Conservation (phyloP, 1,284 basidiomycete genomes). For the Malassezia yamatoensis region DNA sequence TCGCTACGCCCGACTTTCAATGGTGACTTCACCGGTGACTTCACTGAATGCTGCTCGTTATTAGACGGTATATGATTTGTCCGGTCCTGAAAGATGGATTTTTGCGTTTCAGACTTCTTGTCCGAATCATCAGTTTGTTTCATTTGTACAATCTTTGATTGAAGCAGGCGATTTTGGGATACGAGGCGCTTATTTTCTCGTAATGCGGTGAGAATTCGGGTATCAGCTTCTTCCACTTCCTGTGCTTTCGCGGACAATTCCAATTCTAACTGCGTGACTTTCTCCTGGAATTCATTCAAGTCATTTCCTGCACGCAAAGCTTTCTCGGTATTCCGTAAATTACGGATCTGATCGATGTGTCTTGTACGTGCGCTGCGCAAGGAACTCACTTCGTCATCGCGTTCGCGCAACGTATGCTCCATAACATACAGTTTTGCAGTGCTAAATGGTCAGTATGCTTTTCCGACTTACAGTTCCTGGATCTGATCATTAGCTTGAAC, state of each 20-base stretch:
- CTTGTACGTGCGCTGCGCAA: constrained; percentile 1
- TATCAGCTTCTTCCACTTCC: constrained; percentile 37
- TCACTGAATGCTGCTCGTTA: no score
- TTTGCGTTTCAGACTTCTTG: no score
- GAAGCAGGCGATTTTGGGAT: constrained; percentile 2
- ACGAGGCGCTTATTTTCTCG: constrained; percentile 28
- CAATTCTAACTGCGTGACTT: constrained; percentile 26
- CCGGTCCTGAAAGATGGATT: background rate
- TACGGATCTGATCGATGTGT: constrained; percentile 9
- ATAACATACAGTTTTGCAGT: background rate
- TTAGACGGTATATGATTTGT: background rate
- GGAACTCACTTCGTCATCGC: background rate
- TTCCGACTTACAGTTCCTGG: background rate
- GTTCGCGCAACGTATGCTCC: constrained; percentile 9
- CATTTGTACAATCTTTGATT: background rate
- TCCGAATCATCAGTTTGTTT: no score
- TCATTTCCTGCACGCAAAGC: background rate
- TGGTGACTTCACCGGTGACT: background rate
- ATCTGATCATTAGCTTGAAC: constrained; percentile 4
- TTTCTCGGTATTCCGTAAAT: background rate
- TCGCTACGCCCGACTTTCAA: background rate
- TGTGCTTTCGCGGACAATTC: constrained; percentile 30
- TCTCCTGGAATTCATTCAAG: background rate
- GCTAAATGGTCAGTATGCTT: background rate
- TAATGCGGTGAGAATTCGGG: constrained; percentile 28